Base-by-base conservation (phyloP, 768 basidiomycete genomes). In the Lepiota brunneoincarnata region DNA sequence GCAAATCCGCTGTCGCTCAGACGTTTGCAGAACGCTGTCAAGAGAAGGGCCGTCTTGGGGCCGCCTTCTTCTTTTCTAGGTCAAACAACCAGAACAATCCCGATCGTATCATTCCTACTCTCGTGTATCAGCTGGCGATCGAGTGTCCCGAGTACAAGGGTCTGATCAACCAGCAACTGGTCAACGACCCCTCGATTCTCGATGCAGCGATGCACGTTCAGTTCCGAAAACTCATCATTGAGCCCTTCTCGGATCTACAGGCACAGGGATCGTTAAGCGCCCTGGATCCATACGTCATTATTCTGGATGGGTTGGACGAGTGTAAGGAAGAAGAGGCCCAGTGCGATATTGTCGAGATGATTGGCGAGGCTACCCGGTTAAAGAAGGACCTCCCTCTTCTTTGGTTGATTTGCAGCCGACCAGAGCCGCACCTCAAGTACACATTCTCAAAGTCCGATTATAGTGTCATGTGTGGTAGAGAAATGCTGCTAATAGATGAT, bases 291-390 rank as follows among this genome's bases (percentile, higher is more conserved):
- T 24, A 45, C 6, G 18, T 54, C 2, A 31, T 58, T 12, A 17
- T 58, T 1, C 17, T 58, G 6, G 57, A 58, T 31, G 57, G 51
- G 2, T 31, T 58, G 3, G 57, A 58, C 28, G 57, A 58, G 35
- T 58, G 57, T 36, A n/a, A 45, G 0, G 48, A 47, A 3, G 26
- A 21, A 4, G 20, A 43, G 1, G 18, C 35, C 12, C 52, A 50
- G 36, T 24, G 43, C 6, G 43, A 47, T 3, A n/a, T 54, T 5
- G 34, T 54, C 11, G 31, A 36, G 3, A 12, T 53, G 2, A 35
- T 47, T 14, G 45, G 31, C 17, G 45, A 34, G 35, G 31, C 18
- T 0, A 20, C 31, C 14, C n/a, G 15, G 3, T 12, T 24, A 18
- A 38, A 14, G 10, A 7, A 6, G 24, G 26, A 34, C 5, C 43